Evolutionary conservation across 2,329 filamentous ascomycete genomes (phyloP).

Genomic region (Colletotrichum sp.): DNA sequence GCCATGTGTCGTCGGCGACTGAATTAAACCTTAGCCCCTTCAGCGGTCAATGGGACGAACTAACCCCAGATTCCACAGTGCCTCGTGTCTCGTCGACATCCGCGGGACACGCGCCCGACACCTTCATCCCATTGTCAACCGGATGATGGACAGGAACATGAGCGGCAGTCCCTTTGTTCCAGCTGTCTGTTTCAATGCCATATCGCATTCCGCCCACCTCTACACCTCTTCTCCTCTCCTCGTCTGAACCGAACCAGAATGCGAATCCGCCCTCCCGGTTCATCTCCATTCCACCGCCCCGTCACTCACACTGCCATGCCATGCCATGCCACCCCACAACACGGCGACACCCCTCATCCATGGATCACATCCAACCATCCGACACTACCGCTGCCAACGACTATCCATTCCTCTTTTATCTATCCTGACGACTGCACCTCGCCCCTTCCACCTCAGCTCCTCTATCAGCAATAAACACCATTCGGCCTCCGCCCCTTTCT

Average conservation of each 20-base stretch:
- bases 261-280: background rate
- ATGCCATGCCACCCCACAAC: background rate
- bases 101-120: background rate
- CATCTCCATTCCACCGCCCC: background rate
- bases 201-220: background rate
- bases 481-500: background rate
- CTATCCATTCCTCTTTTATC: background rate
- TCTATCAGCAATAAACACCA: background rate
- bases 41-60: conserved; percentile 9
- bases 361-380: background rate
- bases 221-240: background rate
- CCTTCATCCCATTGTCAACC: conserved; percentile 14
- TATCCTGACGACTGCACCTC: background rate
- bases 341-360: background rate
- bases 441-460: background rate
- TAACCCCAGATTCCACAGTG: background rate
- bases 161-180: background rate
- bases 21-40: background rate
- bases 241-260: background rate
- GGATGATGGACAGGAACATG: background rate
- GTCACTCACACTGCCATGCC: background rate
- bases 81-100: background rate
- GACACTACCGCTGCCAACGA: background rate
- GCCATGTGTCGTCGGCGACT: background rate
- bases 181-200: background rate